These are phyloP conservation scores for Parastagonospora nodorum DNA, from an alignment of 2,329 filamentous ascomycete species.

Conservation along the genomic window DNA sequence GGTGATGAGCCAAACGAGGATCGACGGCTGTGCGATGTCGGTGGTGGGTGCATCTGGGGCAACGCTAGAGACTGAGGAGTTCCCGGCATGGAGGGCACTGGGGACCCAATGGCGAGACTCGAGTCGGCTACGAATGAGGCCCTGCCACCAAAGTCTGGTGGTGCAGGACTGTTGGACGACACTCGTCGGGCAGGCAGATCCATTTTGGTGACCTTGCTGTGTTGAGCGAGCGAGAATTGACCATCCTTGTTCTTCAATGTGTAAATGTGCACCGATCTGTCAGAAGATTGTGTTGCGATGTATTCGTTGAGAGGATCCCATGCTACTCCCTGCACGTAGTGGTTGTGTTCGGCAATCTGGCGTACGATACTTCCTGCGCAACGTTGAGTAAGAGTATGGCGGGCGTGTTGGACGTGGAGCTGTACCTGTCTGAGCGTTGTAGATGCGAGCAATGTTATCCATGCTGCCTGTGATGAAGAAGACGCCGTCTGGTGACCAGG, in stretches of 20 bases:
- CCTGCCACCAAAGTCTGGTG: constrained; percentile 76
- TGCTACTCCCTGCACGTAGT: constrained; percentile 96
- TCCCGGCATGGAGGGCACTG: constrained; percentile 86
- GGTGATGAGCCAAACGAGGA: constrained; percentile 85
- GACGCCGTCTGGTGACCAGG: constrained; percentile 95
- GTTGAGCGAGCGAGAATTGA: constrained; percentile 81
- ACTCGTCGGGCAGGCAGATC: constrained; percentile 91
- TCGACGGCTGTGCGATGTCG: constrained; percentile 87
- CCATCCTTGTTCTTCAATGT: constrained; percentile 95
- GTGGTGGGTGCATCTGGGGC: constrained; percentile 89
- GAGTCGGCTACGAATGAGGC: constrained; percentile 65
- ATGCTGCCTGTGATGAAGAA: constrained; percentile 99
- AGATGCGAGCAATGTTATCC: constrained; percentile 97
- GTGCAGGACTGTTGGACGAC: constrained; percentile 89
- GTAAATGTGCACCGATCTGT: constrained; percentile 97
- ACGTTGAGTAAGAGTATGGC: constrained; percentile 19
- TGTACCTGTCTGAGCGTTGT: constrained; percentile 88
- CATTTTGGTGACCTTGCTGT: constrained; percentile 84
- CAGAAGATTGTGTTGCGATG: constrained; percentile 96
- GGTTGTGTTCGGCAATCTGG: constrained; percentile 95
- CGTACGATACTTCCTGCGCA: constrained; percentile 61
- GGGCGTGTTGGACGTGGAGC: constrained; percentile 12
- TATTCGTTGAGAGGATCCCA: constrained; percentile 99
- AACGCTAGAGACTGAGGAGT: constrained; percentile 88
- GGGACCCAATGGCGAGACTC: constrained; percentile 69